A percentile compares a stretch with the other conserved stretches of the same genome.
These are phyloP conservation scores for Pyrus hybrid DNA, from an alignment of 331 rosid species.

Conservation along the genomic window DNA sequence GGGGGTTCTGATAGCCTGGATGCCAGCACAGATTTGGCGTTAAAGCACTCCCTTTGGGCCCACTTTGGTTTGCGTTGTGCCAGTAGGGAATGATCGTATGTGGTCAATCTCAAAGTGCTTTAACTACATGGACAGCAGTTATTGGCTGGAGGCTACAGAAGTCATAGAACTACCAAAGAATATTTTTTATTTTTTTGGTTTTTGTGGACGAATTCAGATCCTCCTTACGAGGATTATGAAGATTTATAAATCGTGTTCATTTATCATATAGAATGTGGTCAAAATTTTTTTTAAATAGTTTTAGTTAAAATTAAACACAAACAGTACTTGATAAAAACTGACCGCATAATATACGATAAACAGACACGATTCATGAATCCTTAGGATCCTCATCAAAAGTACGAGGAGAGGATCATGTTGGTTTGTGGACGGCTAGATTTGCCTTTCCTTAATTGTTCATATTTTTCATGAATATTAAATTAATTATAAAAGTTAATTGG, in stretches of 20 bases:
- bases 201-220: too few relatives aligned
- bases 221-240: too few relatives aligned
- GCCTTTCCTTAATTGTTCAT: background rate
- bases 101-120: background rate
- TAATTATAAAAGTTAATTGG: background rate
- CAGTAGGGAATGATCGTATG: background rate
- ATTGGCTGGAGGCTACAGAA: background rate
- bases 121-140: background rate
- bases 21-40: slow-evolving; percentile 36
- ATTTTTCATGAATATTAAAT: background rate
- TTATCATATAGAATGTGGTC: too few relatives aligned
- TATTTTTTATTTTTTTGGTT: background rate
- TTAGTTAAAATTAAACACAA: too few relatives aligned
- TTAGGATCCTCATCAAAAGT: too few relatives aligned
- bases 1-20: slow-evolving; percentile 33
- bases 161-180: background rate
- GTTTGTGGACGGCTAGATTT: background rate
- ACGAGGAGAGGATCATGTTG: too few relatives aligned
- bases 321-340: too few relatives aligned
- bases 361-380: too few relatives aligned
- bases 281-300: too few relatives aligned
- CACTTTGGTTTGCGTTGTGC: slow-evolving; percentile 8
- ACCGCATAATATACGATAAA: too few relatives aligned
- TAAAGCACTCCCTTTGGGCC: slow-evolving; percentile 18
- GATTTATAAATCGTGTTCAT: too few relatives aligned